Base-by-base conservation (phyloP, 306 rosid genomes). In the Dicorynia guianensis region DNA sequence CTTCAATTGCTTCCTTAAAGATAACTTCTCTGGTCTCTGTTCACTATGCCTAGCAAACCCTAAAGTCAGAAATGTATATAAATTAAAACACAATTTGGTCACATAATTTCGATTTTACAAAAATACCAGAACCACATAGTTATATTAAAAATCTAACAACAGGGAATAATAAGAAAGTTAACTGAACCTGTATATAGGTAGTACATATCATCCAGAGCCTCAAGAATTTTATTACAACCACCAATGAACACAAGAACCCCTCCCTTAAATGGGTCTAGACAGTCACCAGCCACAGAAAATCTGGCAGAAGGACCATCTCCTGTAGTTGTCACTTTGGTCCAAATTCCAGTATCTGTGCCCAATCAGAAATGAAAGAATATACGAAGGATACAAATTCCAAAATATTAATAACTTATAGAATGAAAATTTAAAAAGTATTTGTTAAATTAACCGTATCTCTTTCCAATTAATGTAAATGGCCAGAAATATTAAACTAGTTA, bases 141-240 rank as follows among this genome's bases (percentile, higher is more conserved):
- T 78, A 53, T 25, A 14, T 3, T 7, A 20, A 56, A 75, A 49
- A 56, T 7, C 58, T 42, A 71, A 72, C 55, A 60, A 42, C 14
- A 49, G 61, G 13, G 58, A 63, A 60, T 4, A 58, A 39, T 55
- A 74, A 71, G 62, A 71, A 47, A 72, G 55, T 67, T 63, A 59
- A 61, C 19, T 57, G 77, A 78, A 96, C 99, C 99, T 89, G 99
- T 96, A 86, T 90, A 18, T 42, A 96, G 82, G 87, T 82, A 93
- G 89, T 79, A 93, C 97, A 96, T 89, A 79, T 96, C 99, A 63
- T 86, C 98, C 56, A 96, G 81, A 62, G 96, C 99, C 86, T 96
- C 99, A 50, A 96, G 98, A 82, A 85, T 86, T 78, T 88, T 96
- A 81, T 90, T 96, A 86, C 99, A 96, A 82, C 99, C 99, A 66